Base-by-base conservation (phyloP, 768 basidiomycete genomes). In the Dioszegia hungarica region DNA sequence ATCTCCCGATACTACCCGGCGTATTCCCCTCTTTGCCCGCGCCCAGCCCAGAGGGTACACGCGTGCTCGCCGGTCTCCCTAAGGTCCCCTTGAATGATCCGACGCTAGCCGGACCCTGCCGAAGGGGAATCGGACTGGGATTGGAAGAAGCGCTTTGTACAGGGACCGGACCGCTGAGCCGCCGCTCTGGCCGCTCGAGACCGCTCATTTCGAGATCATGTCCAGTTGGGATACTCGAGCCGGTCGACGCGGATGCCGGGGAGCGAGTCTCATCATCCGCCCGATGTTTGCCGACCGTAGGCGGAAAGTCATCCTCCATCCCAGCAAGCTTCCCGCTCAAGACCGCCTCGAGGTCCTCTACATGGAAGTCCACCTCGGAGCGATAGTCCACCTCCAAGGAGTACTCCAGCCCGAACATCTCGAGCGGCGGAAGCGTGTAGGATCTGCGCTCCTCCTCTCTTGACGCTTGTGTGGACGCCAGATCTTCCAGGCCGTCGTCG, bases 261-360 rank as follows among this genome's bases (percentile, higher is more conserved):
- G 44, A 47, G 1, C 31, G 29, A 6, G 47, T 46, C 34, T 57
- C 53, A 25, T 54, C 56, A 14, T 63, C 58, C 43, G 61, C 45
- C 29, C 66, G 47, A 47, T 62, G 51, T n/a, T 68, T 31, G 19
- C 64, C 64, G 12, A 75, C 62, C 1, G 74, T 76, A 12, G 74
- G 74, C 3, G 65, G 74, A 54, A 76, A 76, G 40, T 73, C 71
- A 36, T 76, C 73, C 39, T 72, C 72, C 69, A 74, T 69, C 40
- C 72, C 72, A 11, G 64, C 69, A 51, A 75, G 67, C 44, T 67
- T 67, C 45, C 70, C 67, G 24, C 67, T 69, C 34, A 75, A 39
- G 15, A 72, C 67, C 28, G 69, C 52, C 49, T 75, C 72, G 49
- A 72, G 57, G 44, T 75, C 66, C 50, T 75, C 72, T 8, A 72